Evolutionary conservation across 495 filamentous ascomycete genomes (phyloP), one percentile per base, ranked within the genome.

Genomic region (Platismatia glauca): DNA sequence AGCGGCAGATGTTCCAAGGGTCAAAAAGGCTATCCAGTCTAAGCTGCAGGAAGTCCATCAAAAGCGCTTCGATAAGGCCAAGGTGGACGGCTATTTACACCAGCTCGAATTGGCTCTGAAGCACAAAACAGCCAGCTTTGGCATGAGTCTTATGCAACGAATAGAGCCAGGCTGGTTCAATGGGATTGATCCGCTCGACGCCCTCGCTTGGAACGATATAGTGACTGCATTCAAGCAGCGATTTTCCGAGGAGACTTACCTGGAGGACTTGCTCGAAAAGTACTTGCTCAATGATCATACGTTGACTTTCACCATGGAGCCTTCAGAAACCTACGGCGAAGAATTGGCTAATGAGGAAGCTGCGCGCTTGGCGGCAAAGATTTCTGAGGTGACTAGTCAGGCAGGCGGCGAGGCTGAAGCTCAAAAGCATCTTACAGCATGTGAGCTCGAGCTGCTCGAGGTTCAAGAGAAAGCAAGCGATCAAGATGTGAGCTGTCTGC

Each of bases 51-150:
- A 87, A 16, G 78, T 83, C 20, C 78, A 85, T 37, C 71, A 81
- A 11, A 86, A 84, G 46, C 91, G 94, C 3, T 97, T 98, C 70
- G 90, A 91, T 44, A 80, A 84, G 65, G 83, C 84, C 65, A 98
- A 97, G 73, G 86, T 97, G 43, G 90, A 95, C 62, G 94, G 94
- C 22, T 87, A 94, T 68, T 81, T 97, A 44, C 94, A 98, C 72
- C 91, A 96, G 73, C 78, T 97, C 13, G 94, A 98, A 69, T 79
- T 98, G 39, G 79, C 84, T 13, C 76, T 97, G 31, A 95, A 96
- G 70, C 93, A 97, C 74, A 97, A 97, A 75, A 96, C 90, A 1
- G 88, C 94, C 39, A 88, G 88, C 66, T 97, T 98, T 69, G 94
- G 94, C 29, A 89, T 97, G 81, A 85, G 85, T 50, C 75, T 98